Conservation (phyloP, 2,329 filamentous ascomycete species). For the Aspergillus ochraceoroseus region DNA sequence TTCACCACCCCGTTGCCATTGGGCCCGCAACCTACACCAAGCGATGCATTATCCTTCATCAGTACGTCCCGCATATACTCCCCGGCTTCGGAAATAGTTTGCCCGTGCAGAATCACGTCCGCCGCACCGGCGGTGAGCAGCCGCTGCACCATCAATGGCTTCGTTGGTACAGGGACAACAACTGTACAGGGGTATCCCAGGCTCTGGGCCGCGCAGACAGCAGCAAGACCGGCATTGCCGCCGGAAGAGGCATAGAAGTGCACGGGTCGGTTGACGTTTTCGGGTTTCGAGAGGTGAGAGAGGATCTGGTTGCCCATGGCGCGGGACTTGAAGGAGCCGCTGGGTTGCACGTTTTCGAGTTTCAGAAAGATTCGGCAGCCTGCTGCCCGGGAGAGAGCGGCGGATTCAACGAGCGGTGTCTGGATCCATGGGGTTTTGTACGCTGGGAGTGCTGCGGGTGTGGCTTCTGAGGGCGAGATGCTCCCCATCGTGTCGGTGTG, state of each 20-base stretch:
- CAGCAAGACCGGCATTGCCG: conserved; percentile 80
- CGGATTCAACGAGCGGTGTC: conserved; percentile 66
- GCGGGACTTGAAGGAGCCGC: conserved; percentile 77
- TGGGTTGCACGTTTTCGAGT: conserved; percentile 77
- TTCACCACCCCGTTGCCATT: conserved; percentile 33
- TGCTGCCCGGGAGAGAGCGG: conserved; percentile 61
- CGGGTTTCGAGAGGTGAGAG: conserved; percentile 43
- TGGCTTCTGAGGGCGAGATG: conserved; percentile 29
- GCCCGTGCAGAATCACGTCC: conserved; percentile 63
- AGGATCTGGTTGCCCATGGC: conserved; percentile 70
- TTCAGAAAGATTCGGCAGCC: conserved; percentile 82
- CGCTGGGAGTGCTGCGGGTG: conserved; percentile 13
- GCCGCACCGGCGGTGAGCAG: conserved; percentile 61
- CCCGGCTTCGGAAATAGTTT: conserved; percentile 66
- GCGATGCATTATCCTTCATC: conserved; percentile 28
- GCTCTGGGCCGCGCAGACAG: conserved; percentile 64
- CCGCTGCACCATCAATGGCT: conserved; percentile 66
- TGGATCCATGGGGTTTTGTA: conserved; percentile 58
- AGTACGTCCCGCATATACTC: conserved; percentile 55
- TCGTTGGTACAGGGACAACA: conserved; percentile 64
- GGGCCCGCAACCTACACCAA: conserved; percentile 11
- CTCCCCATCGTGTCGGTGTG: conserved; percentile 32
- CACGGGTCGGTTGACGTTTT: conserved; percentile 41
- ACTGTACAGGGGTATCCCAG: conserved; percentile 66
- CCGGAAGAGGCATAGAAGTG: conserved; percentile 79